Conservation (phyloP, 1,284 basidiomycete genomes). For the Austroboletus novae-zelandiae region DNA sequence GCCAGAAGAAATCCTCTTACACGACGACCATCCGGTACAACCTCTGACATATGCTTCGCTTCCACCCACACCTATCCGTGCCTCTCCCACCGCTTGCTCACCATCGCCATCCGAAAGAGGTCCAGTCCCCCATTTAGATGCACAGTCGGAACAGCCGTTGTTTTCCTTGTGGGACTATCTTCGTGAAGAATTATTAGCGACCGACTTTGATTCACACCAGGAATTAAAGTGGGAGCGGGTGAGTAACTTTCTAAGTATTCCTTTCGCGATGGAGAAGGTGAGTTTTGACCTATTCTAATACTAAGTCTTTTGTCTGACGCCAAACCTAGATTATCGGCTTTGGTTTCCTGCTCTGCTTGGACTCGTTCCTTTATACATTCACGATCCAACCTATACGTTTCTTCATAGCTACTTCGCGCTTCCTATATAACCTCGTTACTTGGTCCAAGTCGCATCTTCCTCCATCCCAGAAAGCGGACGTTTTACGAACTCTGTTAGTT, state of each 20-base stretch:
- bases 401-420: constrained; percentile 61
- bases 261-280: constrained; percentile 92
- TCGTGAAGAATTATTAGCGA: constrained; percentile 81
- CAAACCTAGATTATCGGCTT: constrained; percentile 81
- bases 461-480: constrained; percentile 89
- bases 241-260: constrained; percentile 93
- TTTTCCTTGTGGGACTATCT: constrained; percentile 94
- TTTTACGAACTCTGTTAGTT: constrained; percentile 80
- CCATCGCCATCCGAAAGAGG: constrained; percentile 15
- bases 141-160: constrained; percentile 35
- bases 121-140: background rate
- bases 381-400: constrained; percentile 95
- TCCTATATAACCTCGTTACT: constrained; percentile 52
- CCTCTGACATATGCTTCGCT: constrained; percentile 61
- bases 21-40: constrained; percentile 16
- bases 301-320: constrained; percentile 7
- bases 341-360: constrained; percentile 91
- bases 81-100: constrained; percentile 41
- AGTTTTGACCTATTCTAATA: constrained; percentile 11
- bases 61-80: constrained; percentile 63
- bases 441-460: constrained; percentile 57
- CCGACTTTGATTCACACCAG: constrained; percentile 90
- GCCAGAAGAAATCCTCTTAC: constrained; percentile 9
- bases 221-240: constrained; percentile 98
- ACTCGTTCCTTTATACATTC: constrained; percentile 97